These are phyloP conservation scores for Discostella stelligeroides DNA, from an alignment of 108 stramenopile species.

Conservation along the genomic window DNA sequence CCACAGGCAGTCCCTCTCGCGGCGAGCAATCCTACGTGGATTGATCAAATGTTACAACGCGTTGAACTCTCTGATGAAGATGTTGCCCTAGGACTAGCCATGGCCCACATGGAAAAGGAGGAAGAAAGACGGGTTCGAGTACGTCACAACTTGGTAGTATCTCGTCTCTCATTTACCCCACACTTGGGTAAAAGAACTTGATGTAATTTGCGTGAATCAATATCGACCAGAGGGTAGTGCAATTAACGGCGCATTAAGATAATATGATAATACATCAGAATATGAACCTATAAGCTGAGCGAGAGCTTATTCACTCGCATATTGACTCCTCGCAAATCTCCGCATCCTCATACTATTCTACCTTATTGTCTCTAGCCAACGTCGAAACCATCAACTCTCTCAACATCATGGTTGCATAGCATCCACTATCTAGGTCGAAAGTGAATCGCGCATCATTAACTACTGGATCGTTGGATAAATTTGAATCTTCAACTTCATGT, in stretches of 20 bases:
- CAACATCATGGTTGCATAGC: slow-evolving; percentile 83
- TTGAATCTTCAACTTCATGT: slow-evolving; percentile 6
- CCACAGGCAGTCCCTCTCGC: slow-evolving; percentile 25
- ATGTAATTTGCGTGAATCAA: no score
- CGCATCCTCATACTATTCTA: not conserved
- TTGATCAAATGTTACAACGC: slow-evolving; percentile 35
- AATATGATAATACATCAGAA: no score
- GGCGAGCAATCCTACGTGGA: slow-evolving; percentile 26
- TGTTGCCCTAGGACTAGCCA: slow-evolving; percentile 25
- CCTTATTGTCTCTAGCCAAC: slow-evolving; percentile 33
- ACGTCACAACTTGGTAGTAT: slow-evolving; percentile 11
- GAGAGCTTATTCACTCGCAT: no score
- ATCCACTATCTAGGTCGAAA: slow-evolving; percentile 79
- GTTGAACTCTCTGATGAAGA: slow-evolving; percentile 37
- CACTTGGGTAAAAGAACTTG: no score
- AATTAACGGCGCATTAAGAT: no score
- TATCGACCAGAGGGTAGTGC: no score
- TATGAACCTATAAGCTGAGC: no score
- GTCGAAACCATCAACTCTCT: slow-evolving; percentile 85
- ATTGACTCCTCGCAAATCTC: not conserved
- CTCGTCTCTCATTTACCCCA: not conserved
- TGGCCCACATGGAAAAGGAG: slow-evolving; percentile 44
- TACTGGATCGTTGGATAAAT: slow-evolving; percentile 20
- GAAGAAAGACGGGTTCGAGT: slow-evolving; percentile 36
- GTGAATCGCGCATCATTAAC: slow-evolving; percentile 38